Evolutionary conservation across 306 rosid species (phyloP).

Genomic region (Hippophae rhamnoides): DNA sequence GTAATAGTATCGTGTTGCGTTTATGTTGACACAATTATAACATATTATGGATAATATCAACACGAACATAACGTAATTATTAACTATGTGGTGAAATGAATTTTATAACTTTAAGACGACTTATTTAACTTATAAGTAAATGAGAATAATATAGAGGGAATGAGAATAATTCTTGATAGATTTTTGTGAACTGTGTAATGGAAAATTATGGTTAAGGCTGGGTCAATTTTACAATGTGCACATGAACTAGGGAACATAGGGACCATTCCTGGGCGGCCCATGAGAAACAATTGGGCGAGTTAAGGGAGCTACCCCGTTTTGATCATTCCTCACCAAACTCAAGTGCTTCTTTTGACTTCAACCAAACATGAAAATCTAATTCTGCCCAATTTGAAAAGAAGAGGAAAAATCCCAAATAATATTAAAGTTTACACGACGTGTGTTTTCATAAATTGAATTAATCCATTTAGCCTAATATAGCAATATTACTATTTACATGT

Average conservation of each 20-base stretch:
- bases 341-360: not conserved
- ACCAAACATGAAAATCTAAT: not conserved
- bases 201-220: constrained; percentile 9
- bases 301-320: constrained; percentile 8
- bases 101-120: no score
- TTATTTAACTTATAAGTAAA: no score
- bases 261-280: constrained; percentile 13
- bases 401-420: no score
- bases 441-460: no score
- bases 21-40: no score
- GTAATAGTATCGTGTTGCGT: no score
- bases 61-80: no score
- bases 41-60: no score
- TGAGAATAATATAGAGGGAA: constrained; percentile 4
- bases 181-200: constrained; percentile 16
- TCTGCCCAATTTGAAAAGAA: not conserved
- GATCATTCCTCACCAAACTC: not conserved
- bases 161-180: constrained; percentile 17
- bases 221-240: constrained; percentile 10
- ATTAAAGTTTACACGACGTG: no score
- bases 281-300: constrained; percentile 17
- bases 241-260: constrained; percentile 20
- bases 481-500: no score
- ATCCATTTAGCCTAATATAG: no score
- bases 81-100: no score